Base-by-base conservation (phyloP, 2,329 filamentous ascomycete species). In the Cladophialophora yegresii region DNA sequence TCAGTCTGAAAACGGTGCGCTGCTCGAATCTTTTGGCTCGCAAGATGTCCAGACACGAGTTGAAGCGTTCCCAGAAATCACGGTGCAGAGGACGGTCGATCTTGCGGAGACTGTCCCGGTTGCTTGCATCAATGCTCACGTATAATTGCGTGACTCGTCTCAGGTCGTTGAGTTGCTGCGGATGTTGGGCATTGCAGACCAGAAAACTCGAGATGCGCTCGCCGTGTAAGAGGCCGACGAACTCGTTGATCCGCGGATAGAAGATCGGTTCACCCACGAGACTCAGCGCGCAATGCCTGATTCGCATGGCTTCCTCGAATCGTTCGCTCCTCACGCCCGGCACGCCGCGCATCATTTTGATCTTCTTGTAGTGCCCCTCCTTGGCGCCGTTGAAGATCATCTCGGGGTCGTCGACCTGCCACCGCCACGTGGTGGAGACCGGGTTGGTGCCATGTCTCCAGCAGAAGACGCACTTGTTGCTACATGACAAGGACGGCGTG, bases 391-490 rank as follows among this genome's bases (percentile, higher is more conserved):
- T 81, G 74, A 97, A 96, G 71, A 98, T 96, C 72, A 92, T 77
- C 26, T 96, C 89, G 0, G 93, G 93, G 0, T 91, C 89, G 74
- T 98, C 95, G 32, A 97, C 91, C 57, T 93, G 87, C 93, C 93
- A 99, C 66, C 93, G 88, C 93, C 95, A 98, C 4, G 90, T 96
- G 2, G 95, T 98, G 54, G 93, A 93, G 0, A 98, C 95, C 0
- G 93, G 93, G 75, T 98, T 99, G 0, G 95, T 98, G 59, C 93
- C 95, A 75, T 98, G 95, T 6, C 95, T 88, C 95, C 93, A 99
- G 83, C 93, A 99, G 77, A 98, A 99, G 70, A 99, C 92, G 77
- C 95, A 98, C 77, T 99, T 98, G 81, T 98, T 98, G 67, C 90
- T 95, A 82, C 93, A 99, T 9, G 92, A 96, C 3, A 99, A 85